Evolutionary conservation across 1,284 basidiomycete species (phyloP).

Genomic region (Irpex lacteus): DNA sequence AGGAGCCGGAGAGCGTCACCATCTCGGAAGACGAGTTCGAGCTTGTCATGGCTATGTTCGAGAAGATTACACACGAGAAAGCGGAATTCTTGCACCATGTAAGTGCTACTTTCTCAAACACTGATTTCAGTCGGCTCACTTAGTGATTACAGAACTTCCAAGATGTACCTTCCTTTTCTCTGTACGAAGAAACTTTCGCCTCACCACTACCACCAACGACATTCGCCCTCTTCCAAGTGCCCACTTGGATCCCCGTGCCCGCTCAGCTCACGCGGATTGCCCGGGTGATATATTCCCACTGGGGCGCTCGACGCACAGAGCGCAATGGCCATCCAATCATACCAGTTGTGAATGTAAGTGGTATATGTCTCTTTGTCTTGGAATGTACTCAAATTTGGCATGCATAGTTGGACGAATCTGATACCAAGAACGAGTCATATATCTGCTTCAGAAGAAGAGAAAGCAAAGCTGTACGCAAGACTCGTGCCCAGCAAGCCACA

Average conservation of each 20-base stretch:
- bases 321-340: conserved; percentile 31
- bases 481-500: conserved; percentile 84
- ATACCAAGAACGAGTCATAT: conserved; percentile 90
- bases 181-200: conserved; percentile 37
- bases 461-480: conserved; percentile 93
- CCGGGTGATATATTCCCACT: conserved; percentile 28
- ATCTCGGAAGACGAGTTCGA: conserved; percentile 93
- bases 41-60: conserved; percentile 92
- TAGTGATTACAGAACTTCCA: conserved; percentile 25
- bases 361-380: not conserved
- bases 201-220: conserved; percentile 20
- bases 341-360: conserved; percentile 30
- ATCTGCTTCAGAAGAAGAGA: conserved; percentile 98
- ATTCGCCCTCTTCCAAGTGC: conserved; percentile 27
- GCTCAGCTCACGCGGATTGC: conserved; percentile 24
- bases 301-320: conserved; percentile 30
- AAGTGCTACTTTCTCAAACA: conserved; percentile 25
- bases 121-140: not conserved
- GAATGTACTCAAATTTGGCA: not conserved
- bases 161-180: conserved; percentile 74
- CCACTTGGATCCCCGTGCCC: conserved; percentile 25
- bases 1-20: conserved; percentile 69
- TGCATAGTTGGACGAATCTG: conserved; percentile 83
- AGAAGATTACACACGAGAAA: conserved; percentile 89
- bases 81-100: conserved; percentile 92